Conservation (phyloP, 805 yeast species). For the Wickerhamomyces bisporus region DNA sequence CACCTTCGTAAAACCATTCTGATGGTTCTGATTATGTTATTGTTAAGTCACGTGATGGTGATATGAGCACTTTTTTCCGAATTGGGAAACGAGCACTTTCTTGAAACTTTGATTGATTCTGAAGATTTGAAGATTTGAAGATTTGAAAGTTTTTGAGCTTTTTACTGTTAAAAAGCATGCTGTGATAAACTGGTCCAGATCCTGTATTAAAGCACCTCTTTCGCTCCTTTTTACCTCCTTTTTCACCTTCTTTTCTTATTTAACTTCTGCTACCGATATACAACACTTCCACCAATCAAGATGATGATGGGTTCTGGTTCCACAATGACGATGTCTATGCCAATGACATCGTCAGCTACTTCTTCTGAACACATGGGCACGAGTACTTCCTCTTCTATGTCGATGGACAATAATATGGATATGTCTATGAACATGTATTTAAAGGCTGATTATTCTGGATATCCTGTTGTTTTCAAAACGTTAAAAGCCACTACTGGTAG, state of each 20-base stretch:
- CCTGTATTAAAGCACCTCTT: too few species aligned
- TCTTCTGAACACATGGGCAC: constrained; percentile 12
- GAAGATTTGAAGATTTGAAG: too few species aligned
- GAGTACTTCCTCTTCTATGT: constrained; percentile 6
- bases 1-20: too few species aligned
- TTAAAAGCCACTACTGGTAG: constrained; percentile 50
- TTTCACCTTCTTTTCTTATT: too few species aligned
- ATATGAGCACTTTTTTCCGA: not conserved
- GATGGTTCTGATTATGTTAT: too few species aligned
- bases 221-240: too few species aligned
- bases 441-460: constrained; percentile 42
- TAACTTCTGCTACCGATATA: too few species aligned
- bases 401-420: constrained; percentile 7
- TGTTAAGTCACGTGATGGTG: not conserved
- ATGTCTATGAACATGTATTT: constrained; percentile 52
- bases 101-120: too few species aligned
- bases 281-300: too few species aligned
- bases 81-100: constrained; percentile 1
- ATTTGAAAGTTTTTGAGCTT: too few species aligned
- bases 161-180: too few species aligned
- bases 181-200: too few species aligned
- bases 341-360: constrained; percentile 1
- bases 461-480: constrained; percentile 59
- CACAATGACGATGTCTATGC: constrained; percentile 16
- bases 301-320: constrained; percentile 26